phyloP scores from a whole-genome alignment of 805 yeast genomes.

The Zygosaccharomyces bisporus region DNA sequence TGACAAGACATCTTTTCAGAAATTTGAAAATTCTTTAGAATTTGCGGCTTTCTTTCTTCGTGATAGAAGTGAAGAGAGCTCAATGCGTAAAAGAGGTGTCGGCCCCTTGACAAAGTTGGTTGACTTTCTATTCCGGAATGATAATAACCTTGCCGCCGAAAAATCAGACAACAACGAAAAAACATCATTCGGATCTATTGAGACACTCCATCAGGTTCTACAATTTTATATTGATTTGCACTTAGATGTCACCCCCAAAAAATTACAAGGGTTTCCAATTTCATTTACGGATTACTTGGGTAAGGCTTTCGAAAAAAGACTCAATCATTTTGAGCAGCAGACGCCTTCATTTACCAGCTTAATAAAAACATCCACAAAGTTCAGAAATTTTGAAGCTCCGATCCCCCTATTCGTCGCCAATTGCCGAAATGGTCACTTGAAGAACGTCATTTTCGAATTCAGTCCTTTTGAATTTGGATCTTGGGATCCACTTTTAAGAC shows the following conservation, averaged over 20 bases:
- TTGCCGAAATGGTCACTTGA: constrained; percentile 38
- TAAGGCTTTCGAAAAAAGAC: constrained; percentile 48
- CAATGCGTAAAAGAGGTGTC: constrained; percentile 15
- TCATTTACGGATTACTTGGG: constrained; percentile 72
- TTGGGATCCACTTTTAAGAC: constrained; percentile 49
- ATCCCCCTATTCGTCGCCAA: constrained; percentile 47
- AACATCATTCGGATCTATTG: constrained; percentile 26
- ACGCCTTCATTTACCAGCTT: constrained; percentile 40
- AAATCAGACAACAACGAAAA: constrained; percentile 9
- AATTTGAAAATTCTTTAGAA: constrained; percentile 24
- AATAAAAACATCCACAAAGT: constrained; percentile 23
- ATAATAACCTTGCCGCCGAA: constrained; percentile 23
- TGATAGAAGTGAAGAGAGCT: background rate
- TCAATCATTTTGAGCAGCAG: constrained; percentile 35
- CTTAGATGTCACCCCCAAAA: constrained; percentile 50
- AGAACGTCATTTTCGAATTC: constrained; percentile 47
- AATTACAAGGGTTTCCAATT: constrained; percentile 48
- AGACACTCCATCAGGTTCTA: constrained; percentile 36
- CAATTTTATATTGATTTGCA: constrained; percentile 52
- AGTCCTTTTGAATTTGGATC: constrained; percentile 67
- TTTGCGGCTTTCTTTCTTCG: constrained; percentile 11
- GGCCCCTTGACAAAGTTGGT: constrained; percentile 16
- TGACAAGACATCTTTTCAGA: constrained; percentile 15
- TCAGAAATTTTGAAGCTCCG: constrained; percentile 43
- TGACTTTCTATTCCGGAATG: constrained; percentile 16